Conservation (phyloP, 73 alveolate genomes). For the Symbiodinium pilosum region DNA sequence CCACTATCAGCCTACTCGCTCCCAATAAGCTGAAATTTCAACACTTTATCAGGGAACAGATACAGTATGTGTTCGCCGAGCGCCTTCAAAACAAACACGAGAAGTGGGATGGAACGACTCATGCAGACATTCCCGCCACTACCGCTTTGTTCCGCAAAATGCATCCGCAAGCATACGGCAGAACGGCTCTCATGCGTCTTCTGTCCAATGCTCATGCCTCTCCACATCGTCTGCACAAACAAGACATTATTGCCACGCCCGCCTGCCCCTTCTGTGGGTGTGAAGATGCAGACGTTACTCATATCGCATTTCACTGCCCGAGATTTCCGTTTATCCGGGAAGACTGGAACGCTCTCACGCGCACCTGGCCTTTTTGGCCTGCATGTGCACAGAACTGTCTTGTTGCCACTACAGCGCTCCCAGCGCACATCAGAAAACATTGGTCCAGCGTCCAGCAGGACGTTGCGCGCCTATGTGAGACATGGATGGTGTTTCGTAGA, state of each 20-base stretch:
- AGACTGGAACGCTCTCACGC: not conserved
- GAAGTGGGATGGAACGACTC: not conserved
- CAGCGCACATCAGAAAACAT: not conserved
- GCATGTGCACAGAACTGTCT: not conserved
- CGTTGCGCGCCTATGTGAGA: not conserved
- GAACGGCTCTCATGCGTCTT: not conserved
- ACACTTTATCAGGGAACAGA: not conserved
- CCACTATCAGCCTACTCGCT: too few species aligned
- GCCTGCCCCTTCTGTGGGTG: not conserved
- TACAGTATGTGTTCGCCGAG: not conserved
- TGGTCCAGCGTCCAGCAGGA: not conserved
- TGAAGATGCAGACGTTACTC: not conserved
- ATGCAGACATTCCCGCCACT: not conserved
- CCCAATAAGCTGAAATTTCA: not conserved
- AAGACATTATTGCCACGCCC: not conserved
- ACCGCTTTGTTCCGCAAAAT: not conserved
- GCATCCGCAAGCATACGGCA: not conserved
- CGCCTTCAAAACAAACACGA: not conserved
- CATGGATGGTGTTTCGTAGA: not conserved
- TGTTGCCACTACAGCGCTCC: not conserved
- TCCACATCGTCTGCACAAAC: not conserved
- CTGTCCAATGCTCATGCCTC: not conserved
- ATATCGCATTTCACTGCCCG: not conserved
- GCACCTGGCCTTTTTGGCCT: not conserved
- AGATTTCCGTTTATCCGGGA: not conserved